phyloP scores from a whole-genome alignment of 2,329 filamentous ascomycete species.

The Didymella keratinophila region DNA sequence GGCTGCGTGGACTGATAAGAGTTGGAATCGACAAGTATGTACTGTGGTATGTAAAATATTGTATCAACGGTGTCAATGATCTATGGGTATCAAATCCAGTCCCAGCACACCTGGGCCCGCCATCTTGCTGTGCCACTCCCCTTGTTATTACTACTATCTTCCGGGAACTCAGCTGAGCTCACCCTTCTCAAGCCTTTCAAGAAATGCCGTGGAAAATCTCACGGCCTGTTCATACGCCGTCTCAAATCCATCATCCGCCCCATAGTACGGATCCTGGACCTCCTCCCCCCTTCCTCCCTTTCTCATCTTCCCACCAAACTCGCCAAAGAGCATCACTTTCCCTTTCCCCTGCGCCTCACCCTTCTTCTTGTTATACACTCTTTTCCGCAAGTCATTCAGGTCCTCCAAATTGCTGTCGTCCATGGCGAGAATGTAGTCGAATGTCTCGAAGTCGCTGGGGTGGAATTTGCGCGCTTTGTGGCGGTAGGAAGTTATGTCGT shows the following conservation, averaged over 20 bases:
- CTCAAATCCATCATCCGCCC: conserved; percentile 80
- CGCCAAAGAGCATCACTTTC: conserved; percentile 82
- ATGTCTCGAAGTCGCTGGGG: conserved; percentile 76
- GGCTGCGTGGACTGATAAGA: too few relatives aligned
- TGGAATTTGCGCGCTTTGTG: conserved; percentile 79
- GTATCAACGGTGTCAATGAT: background rate
- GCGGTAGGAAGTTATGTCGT: conserved; percentile 79
- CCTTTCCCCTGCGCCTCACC: conserved; percentile 52
- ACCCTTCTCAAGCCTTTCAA: conserved; percentile 64
- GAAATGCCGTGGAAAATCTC: conserved; percentile 78
- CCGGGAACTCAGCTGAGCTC: conserved; percentile 24
- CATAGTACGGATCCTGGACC: conserved; percentile 91
- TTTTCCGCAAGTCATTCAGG: conserved; percentile 65
- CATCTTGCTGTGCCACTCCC: background rate
- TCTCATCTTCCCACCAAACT: conserved; percentile 68
- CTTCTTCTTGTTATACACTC: conserved; percentile 53
- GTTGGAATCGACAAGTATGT: background rate
- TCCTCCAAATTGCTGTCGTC: conserved; percentile 81
- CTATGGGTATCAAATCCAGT: conserved; percentile 32
- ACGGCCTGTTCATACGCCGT: conserved; percentile 84
- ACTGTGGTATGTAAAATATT: background rate
- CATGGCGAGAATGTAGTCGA: conserved; percentile 97
- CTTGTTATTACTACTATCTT: too few relatives aligned
- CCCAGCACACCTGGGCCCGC: background rate
- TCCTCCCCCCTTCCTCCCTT: conserved; percentile 66